Evolutionary conservation across 2,329 filamentous ascomycete species (phyloP).

Genomic region (Elsinoe necatrix): DNA sequence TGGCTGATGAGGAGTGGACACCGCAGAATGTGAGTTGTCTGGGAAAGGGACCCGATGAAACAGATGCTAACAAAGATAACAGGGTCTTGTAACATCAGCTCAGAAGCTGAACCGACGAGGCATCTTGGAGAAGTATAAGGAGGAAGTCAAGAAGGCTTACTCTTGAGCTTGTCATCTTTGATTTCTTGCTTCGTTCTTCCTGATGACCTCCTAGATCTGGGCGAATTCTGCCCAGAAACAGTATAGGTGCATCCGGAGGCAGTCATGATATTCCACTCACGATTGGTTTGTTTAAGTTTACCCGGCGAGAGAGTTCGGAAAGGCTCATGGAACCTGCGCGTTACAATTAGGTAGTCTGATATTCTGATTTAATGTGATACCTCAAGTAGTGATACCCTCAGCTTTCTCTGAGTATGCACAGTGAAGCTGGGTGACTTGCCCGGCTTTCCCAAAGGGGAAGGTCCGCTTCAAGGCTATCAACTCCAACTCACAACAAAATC

Average conservation of each 20-base stretch:
- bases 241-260: neutral
- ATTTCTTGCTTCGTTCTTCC: neutral
- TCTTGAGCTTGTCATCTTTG: conserved; percentile 18
- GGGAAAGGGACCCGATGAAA: conserved; percentile 21
- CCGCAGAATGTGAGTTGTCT: conserved; percentile 62
- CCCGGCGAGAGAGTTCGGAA: neutral
- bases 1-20: conserved; percentile 83
- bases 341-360: neutral
- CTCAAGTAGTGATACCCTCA: neutral
- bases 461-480: conserved; percentile 1
- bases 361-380: conserved; percentile 4
- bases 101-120: conserved; percentile 46
- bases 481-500: neutral
- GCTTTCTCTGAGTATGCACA: neutral
- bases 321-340: neutral
- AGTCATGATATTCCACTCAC: conserved; percentile 6
- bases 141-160: conserved; percentile 43
- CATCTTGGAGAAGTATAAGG: conserved; percentile 44
- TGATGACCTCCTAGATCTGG: neutral
- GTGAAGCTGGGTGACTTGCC: neutral
- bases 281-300: neutral
- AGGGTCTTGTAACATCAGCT: conserved; percentile 44
- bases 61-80: conserved; percentile 16
- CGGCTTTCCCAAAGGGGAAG: conserved; percentile 3
- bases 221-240: neutral